Evolutionary conservation across 306 rosid genomes (phyloP), one percentile per base, ranked within the genome.

Genomic region (Senna tora): DNA sequence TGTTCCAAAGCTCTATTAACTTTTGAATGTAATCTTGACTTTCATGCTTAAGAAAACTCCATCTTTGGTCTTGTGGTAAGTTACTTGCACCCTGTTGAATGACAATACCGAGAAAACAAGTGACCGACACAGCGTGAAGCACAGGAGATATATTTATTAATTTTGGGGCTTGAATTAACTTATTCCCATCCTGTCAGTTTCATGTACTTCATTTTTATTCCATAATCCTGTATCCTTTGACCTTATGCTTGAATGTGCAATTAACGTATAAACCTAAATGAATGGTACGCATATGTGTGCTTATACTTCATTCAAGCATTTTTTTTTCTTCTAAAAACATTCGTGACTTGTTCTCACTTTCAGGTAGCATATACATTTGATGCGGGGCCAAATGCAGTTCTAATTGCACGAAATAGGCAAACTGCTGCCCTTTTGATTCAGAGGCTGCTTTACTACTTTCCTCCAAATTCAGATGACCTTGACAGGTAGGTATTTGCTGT

Each of bases 361-460:
- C 85, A 94, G 99, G 99, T 94, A 77, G 97, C 99, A 46, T 94
- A 94, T 74, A 94, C 99, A 67, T 94, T 94, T 78, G 99, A 94
- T 82, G 99, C 99, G n/a, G 98, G 98, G 51, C 97, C 98, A 5
- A 93, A 93, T 75, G 97, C 98, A 0, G 98, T 93, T 76, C 71
- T 93, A 43, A 87, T 93, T 50, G 98, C 98, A 33, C 96, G 97
- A 38, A 75, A 90, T 57, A 84, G 98, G 65, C 69, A 93, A 86
- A 72, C 92, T 47, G 97, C 98, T 47, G 56, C 92, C 71, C 84
- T 79, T 73, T 89, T 93, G 88, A 78, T 93, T 83, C 94, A 87
- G 83, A 89, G 85, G 87, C 82, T 93, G 68, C 94, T 93, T 16
- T 93, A 83, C 92, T 81, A 85, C 82, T 93, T 93, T 47, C 98